phyloP scores from a whole-genome alignment of 2,329 filamentous ascomycete genomes.

The Emergomyces pasteurianus region DNA sequence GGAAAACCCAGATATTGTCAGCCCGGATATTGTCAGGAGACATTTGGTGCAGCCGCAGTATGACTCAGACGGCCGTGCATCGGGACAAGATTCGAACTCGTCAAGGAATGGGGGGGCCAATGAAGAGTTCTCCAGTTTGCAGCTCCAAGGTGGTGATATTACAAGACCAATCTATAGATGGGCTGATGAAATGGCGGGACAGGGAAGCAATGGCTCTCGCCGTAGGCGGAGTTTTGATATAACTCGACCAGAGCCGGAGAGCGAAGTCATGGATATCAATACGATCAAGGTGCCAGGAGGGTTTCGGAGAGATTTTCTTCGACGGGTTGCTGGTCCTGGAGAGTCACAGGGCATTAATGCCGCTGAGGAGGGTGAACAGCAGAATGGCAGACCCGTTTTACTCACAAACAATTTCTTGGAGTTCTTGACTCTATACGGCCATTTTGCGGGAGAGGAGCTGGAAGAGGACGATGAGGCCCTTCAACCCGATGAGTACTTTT shows the following conservation, averaged over 20 bases:
- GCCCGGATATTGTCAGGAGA: too few relatives aligned
- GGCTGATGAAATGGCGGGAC: conserved; percentile 75
- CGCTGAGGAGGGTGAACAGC: conserved; percentile 26
- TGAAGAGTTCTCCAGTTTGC: conserved; percentile 90
- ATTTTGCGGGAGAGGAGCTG: conserved; percentile 93
- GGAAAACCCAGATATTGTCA: conserved; percentile 86
- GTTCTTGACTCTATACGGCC: conserved; percentile 87
- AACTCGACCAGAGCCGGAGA: conserved; percentile 64
- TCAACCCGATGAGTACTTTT: conserved; percentile 81
- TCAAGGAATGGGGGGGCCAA: conserved; percentile 31
- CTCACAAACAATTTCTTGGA: conserved; percentile 92
- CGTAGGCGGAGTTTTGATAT: conserved; percentile 83
- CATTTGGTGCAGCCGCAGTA: conserved; percentile 67
- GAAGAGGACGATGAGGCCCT: conserved; percentile 92
- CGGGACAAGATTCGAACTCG: conserved; percentile 11
- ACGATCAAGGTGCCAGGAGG: conserved; percentile 89
- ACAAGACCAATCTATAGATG: conserved; percentile 93
- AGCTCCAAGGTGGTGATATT: conserved; percentile 86
- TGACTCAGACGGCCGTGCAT: conserved; percentile 23
- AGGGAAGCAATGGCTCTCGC: conserved; percentile 39
- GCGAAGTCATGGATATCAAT: conserved; percentile 71
- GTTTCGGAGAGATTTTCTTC: conserved; percentile 80
- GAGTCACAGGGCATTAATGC: conserved; percentile 29
- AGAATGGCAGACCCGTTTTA: conserved; percentile 44
- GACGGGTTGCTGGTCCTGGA: conserved; percentile 60